Evolutionary conservation across 306 rosid genomes (phyloP), one percentile per base, ranked within the genome.

Genomic region (Lagenaria siceraria): DNA sequence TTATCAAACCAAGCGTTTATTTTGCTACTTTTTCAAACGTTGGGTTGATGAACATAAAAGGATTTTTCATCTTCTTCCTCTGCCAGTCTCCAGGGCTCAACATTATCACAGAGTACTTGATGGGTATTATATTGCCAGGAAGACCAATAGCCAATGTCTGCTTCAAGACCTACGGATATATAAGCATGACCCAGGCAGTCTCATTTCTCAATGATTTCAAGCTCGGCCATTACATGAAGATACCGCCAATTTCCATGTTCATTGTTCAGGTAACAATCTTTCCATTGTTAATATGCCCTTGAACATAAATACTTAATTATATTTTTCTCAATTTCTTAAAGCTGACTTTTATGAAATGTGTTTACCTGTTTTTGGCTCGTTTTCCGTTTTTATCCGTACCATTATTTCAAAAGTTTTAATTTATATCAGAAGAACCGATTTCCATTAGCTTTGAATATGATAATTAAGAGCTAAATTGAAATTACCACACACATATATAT

Each of bases 161-260:
- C 86, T 90, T 88, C 83, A 90, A 87, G 86, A 90, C 90, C 6
- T 90, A 88, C 7, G 96, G 92, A 8, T 90, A 86, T 58, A 88
- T 87, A 21, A 90, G 92, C 76, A 88, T 90, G 92, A 54, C 82
- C n/a, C 96, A 90, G 38, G 96, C 96, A 11, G 52, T 90, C 75
- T 84, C 89, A 69, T 88, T 88, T 80, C 82, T 90, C 21, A 82
- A 59, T 66, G 90, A 90, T 80, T 90, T 90, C 85, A 90, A 88
- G 84, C 82, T 90, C 11, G 96, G 92, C 10, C 91, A 88, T 69
- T 90, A 90, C 85, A 87, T 88, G 96, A 88, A 90, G 85, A 76
- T 85, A 53, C 96, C 96, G 0, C 96, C 92, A 38, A 79, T 85
- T 1, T 86, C 96, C 4, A 88, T 90, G 92, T 90, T 90, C 84